phyloP scores from a whole-genome alignment of 106 monocot species.

The Acorus calamus region DNA sequence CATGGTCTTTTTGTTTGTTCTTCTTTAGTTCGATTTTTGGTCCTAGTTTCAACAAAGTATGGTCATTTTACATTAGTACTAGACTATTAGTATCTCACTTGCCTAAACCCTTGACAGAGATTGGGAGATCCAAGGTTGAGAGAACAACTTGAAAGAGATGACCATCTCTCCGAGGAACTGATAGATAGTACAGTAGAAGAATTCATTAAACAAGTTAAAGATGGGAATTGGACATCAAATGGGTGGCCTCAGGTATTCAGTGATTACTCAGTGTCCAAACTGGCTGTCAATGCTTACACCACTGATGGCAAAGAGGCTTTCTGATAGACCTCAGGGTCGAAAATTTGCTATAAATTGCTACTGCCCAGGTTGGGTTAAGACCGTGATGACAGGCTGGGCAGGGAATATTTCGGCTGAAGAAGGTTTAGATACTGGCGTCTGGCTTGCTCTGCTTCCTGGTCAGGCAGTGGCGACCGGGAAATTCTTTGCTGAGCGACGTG shows the following conservation, averaged over 20 bases:
- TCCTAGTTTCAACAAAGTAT: not conserved
- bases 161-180: constrained; percentile 56
- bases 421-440: constrained; percentile 80
- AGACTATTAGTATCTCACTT: too few relatives aligned
- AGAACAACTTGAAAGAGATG: constrained; percentile 48
- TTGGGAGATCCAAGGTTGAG: constrained; percentile 42
- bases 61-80: not conserved
- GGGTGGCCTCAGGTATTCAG: constrained; percentile 82
- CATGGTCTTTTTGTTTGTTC: too few relatives aligned
- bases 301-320: constrained; percentile 42
- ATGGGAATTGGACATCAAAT: constrained; percentile 36
- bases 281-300: constrained; percentile 79
- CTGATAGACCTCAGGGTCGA: constrained; percentile 37
- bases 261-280: constrained; percentile 82
- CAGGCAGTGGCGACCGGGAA: constrained; percentile 27
- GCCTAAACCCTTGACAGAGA: constrained; percentile 37
- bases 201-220: constrained; percentile 61
- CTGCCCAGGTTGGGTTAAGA: constrained; percentile 96
- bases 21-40: not conserved
- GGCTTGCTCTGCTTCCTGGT: constrained; percentile 40
- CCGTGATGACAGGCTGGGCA: constrained; percentile 81
- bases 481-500: constrained; percentile 83
- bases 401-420: constrained; percentile 70
- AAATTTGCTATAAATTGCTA: constrained; percentile 72
- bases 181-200: constrained; percentile 49